Evolutionary conservation across 805 yeast genomes (phyloP), one percentile per base, ranked within the genome.

Genomic region (Kuraishia molischiana): DNA sequence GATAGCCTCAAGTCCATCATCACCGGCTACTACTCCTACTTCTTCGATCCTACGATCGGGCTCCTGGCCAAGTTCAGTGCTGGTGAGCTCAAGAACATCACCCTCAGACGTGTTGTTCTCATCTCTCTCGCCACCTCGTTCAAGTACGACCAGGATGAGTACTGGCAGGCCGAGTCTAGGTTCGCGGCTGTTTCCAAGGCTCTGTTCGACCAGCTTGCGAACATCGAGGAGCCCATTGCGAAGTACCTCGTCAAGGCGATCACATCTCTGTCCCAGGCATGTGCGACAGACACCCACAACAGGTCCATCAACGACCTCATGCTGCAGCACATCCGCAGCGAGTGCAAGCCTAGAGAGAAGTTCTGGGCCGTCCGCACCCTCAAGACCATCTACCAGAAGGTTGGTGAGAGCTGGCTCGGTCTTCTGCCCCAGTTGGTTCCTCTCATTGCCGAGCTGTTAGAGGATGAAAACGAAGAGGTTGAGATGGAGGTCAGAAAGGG

Each of bases 401-500:
- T 87, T 50, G 97, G 97, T 39, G 97, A 92, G 51, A 85, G 79
- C 56, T 92, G 97, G 98, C 70, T 92, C 46, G 66, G 81, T 24
- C 70, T 84, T 65, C 68, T 92, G 49, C 98, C 98, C 19, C 96
- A 89, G 54, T 71, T 92, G 48, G 95, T 92, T 44, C 99, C 99
- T 24, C 72, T 85, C 42, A 85, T 92, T 57, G 96, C 97, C 5
- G 99, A 92, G 61, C 64, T 92, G 41, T 68, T 92, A 44, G 99
- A 92, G 54, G 97, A 89, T 54, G 97, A 92, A 42, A 94, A 89
- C 44, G 98, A 92, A 58, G 77, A 73, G 35, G 95, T 92, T 22
- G 97, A 92, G 59, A 56, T 75, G 53, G 97, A 87, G 59, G 96
- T 87, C 3, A 79, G 96, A 61, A 72, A 79, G 26, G 95, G 95